A percentile compares a stretch with the other conserved stretches of the same genome.
phyloP scores from a whole-genome alignment of 345 rosid species.

The Erodium maritimum region DNA sequence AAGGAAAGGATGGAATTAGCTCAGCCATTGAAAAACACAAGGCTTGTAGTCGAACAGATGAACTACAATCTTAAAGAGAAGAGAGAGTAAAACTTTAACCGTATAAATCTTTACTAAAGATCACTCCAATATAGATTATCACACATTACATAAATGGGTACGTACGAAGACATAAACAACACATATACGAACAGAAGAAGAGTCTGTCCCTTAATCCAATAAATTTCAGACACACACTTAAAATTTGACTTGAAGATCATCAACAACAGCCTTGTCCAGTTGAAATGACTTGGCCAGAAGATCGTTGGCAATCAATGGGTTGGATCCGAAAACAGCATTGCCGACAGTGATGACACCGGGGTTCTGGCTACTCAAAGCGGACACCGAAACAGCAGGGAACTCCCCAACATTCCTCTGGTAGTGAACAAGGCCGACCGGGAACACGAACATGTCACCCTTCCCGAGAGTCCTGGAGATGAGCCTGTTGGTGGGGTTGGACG shows the following conservation, averaged over 20 bases:
- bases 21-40: too few species aligned
- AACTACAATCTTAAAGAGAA: too few species aligned
- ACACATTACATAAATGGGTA: too few species aligned
- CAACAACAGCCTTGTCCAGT: slow-evolving; percentile 11
- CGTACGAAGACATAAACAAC: too few species aligned
- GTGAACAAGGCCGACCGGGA: slow-evolving; percentile 16
- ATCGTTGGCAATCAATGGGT: slow-evolving; percentile 10
- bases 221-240: background rate
- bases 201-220: too few species aligned
- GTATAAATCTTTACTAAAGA: too few species aligned
- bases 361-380: slow-evolving; percentile 16
- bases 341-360: slow-evolving; percentile 13
- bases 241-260: slow-evolving; percentile 6
- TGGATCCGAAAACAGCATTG: slow-evolving; percentile 17
- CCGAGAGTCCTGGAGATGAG: slow-evolving; percentile 16
- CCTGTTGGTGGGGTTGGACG: slow-evolving; percentile 16
- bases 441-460: slow-evolving; percentile 17
- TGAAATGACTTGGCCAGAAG: slow-evolving; percentile 21
- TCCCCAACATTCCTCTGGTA: slow-evolving; percentile 15
- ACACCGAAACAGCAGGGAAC: slow-evolving; percentile 5
- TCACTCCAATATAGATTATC: too few species aligned
- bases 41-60: too few species aligned
- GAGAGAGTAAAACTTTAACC: too few species aligned
- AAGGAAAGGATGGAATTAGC: too few species aligned
- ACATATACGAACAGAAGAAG: too few species aligned